Base-by-base conservation (phyloP, 2,329 filamentous ascomycete species). In the Fusarium anguioides region DNA sequence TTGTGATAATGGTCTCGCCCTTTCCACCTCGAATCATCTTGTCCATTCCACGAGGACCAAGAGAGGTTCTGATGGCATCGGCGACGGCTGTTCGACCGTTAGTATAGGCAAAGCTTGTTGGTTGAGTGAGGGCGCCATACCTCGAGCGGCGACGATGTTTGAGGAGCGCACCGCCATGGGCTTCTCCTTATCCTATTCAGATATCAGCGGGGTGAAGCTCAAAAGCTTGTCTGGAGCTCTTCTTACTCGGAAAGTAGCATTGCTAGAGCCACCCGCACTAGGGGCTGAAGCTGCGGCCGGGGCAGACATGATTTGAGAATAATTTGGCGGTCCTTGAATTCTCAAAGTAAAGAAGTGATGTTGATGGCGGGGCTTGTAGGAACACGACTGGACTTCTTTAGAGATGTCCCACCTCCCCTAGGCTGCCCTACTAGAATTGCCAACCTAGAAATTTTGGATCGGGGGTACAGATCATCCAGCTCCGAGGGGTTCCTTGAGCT, bases 11-110 rank as follows among this genome's bases (percentile, higher is more conserved):
- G 59, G 94, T 97, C 81, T 97, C 93, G 82, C 95, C 96, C 83
- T 93, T 97, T 78, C 94, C 92, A 62, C 91, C 96, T 85, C 96
- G 92, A 75, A 99, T 98, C 94, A 97, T 97, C 86, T 97, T 97
- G 84, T 97, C 94, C 94, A 97, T 97, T 77, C 96, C 96, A 81
- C 96, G 90, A 70, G 96, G 96, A 69, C 96, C 96, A 72, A 99
- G 86, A 65, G 96, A 98, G 26, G 95, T 98, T 85, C 96, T 88
- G 79, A 99, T 96, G 72, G 96, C 96, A 87, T 99, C 96, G 79
- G 96, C 91, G 77, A 99, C 95, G 78, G 96, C 96, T 96, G 64
- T 61, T 48, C 42, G 58, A 65, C 40, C 48, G 61, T 72, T 44
- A 74, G 66, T 41, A 42, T 48, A 41, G 35, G 55, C 26, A 15